Base-by-base conservation (phyloP, 495 filamentous ascomycete species). In the Lepraria neglecta region DNA sequence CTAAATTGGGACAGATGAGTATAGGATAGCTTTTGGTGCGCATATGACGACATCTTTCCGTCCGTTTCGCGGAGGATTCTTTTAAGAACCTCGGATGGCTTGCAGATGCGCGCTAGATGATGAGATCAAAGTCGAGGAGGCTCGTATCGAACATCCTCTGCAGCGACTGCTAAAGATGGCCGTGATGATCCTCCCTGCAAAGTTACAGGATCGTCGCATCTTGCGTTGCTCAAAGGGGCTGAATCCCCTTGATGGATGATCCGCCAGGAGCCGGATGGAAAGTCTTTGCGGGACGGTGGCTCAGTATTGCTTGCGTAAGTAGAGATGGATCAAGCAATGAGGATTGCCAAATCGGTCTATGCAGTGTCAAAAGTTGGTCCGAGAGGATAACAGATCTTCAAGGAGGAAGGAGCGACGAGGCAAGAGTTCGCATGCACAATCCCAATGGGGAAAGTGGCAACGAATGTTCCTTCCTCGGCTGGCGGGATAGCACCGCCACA, bases 221-320 rank as follows among this genome's bases (percentile, higher is more conserved):
- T 40, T 53, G 31, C 58, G 24, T 53, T 43, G 48, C 27, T 21
- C 15, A 60, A 45, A 53, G 58, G 58, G 58, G 58, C 58, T 53
- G 33, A 60, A 27, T 45, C 40, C 30, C 33, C 46, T 54, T 33
- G 24, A 44, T 12, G 17, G 30, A 31, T 33, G 47, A 52, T 52
- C 47, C 7, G 27, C 42, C 28, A 51, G 40, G 6, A 42, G 11
- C 38, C 15, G 21, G 38, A 24, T 19, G 38, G 42, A 7, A 15
- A 12, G 48, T 27, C 11, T 15, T 42, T 15, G 19, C n/a, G 27
- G 15, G 47, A 50, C 12, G 14, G 33, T 44, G 27, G 35, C 46
- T 59, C 12, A 15, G 38, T 60, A 45, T 43, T 2, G 17, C 51
- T 44, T 53, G 27, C 58, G 2, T 52, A 15, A 15, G 28, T 56